Conservation (phyloP, 208 protist genomes). For the Wallacemonas rigidus region DNA sequence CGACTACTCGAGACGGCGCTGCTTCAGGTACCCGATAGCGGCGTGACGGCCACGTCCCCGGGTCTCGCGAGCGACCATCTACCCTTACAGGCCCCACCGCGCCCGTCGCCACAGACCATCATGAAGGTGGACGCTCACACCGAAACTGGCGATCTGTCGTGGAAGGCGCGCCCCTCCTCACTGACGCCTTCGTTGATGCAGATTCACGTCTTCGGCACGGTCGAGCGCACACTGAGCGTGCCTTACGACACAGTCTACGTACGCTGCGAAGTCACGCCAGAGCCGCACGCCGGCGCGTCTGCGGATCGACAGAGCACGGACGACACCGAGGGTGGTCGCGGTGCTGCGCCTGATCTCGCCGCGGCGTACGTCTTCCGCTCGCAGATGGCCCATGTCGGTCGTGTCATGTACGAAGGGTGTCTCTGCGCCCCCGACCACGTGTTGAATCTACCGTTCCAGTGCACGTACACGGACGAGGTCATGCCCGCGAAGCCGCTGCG, state of each 20-base stretch:
- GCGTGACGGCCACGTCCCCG: conserved; percentile 1
- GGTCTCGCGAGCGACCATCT: conserved; percentile 1
- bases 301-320: neutral
- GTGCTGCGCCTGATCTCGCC: too few relatives aligned
- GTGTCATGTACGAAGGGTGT: conserved; percentile 44
- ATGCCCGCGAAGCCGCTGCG: conserved; percentile 42
- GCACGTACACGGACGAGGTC: conserved; percentile 30
- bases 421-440: conserved; percentile 55
- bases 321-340: neutral
- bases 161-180: neutral
- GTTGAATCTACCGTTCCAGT: conserved; percentile 76
- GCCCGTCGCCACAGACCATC: neutral
- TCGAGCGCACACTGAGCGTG: conserved; percentile 59
- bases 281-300: conserved; percentile 1
- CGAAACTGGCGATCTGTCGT: too few relatives aligned
- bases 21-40: conserved; percentile 4
- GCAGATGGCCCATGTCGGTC: conserved; percentile 54
- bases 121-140: neutral
- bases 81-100: neutral
- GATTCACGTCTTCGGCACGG: conserved; percentile 52
- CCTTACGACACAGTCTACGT: conserved; percentile 51
- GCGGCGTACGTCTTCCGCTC: conserved; percentile 38
- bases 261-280: conserved; percentile 47
- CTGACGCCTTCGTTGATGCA: neutral
- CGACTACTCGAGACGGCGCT: conserved; percentile 3